Conservation (phyloP, 1,284 basidiomycete genomes). For the Pisolithus thermaeus region DNA sequence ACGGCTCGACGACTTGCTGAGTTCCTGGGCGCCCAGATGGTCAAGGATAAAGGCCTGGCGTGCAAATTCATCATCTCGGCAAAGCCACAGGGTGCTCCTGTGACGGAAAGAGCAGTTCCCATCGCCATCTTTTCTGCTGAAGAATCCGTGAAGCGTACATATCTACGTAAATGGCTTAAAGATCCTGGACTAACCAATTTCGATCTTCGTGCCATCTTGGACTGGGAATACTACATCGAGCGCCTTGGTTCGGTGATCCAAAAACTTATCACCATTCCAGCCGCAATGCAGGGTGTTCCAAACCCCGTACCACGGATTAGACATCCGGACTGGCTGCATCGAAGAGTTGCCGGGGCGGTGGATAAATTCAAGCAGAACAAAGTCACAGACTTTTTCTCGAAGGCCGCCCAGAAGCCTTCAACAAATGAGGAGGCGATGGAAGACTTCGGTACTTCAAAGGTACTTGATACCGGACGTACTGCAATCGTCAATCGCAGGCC, state of each 20-base stretch:
- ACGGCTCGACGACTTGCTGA: constrained; percentile 95
- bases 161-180: constrained; percentile 95
- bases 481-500: constrained; percentile 53
- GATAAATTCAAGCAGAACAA: constrained; percentile 99
- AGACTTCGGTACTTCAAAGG: constrained; percentile 46
- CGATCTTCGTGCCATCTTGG: constrained; percentile 91
- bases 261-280: constrained; percentile 98
- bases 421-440: constrained; percentile 55
- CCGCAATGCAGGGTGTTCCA: constrained; percentile 94
- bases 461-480: constrained; percentile 37
- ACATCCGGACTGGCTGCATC: constrained; percentile 97
- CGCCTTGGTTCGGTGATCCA: constrained; percentile 97
- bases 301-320: constrained; percentile 96
- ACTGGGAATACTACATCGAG: constrained; percentile 99
- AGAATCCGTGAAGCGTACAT: constrained; percentile 82
- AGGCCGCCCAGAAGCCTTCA: constrained; percentile 24
- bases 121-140: constrained; percentile 99
- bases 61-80: constrained; percentile 99
- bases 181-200: constrained; percentile 87
- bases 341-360: constrained; percentile 81
- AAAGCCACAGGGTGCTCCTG: constrained; percentile 89
- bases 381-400: constrained; percentile 89
- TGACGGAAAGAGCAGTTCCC: constrained; percentile 95
- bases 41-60: constrained; percentile 98
- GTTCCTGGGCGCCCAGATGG: constrained; percentile 98